Base-by-base conservation (phyloP, 2,329 filamentous ascomycete species). In the Cladophialophora carrionii region DNA sequence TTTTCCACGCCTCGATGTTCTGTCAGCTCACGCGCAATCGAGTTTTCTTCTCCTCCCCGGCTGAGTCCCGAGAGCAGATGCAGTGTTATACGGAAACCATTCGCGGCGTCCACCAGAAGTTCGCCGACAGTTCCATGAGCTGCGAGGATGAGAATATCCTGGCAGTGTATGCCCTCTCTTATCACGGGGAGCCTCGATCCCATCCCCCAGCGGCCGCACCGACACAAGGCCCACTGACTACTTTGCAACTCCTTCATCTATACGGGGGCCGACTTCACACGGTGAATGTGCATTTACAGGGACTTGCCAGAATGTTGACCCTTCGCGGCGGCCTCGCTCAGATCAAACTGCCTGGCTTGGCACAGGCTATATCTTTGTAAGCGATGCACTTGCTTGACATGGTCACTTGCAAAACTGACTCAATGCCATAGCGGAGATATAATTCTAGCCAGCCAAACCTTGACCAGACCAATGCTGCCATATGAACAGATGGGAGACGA, bases 221-320 rank as follows among this genome's bases (percentile, higher is more conserved):
- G 17, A 77, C 76, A 24, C 72, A 73, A 20, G 70, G 76, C 2
- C 76, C 77, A 1, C 71, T 78, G 53, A 74, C 72, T 24, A 71
- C 72, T 2, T 62, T 78, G 54, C 76, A 78, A 62, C 77, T 76
- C 73, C 63, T 78, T 4, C 73, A 76, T 58, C 71, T 78, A 6
- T 78, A 78, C 57, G 76, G 76, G 24, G 67, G 67, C 60, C 70
- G 76, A 12, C 71, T 73, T 4, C 73, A 75, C 4, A 77, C 77
- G 31, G 70, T 76, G 51, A 61, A 66, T 24, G 70, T 77, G 2
- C 77, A 78, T 64, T 66, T 76, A 10, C 68, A 72, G 56, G 77
- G 77, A 0, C 64, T 78, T 32, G 66, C 74, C 5, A 74, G 77
- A 54, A 71, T 78, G 66, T 63, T 79, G 48, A 72, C 74, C 22